Conservation (phyloP, 192 early-diverging fungal species). For the Cetraspora pellucida region DNA sequence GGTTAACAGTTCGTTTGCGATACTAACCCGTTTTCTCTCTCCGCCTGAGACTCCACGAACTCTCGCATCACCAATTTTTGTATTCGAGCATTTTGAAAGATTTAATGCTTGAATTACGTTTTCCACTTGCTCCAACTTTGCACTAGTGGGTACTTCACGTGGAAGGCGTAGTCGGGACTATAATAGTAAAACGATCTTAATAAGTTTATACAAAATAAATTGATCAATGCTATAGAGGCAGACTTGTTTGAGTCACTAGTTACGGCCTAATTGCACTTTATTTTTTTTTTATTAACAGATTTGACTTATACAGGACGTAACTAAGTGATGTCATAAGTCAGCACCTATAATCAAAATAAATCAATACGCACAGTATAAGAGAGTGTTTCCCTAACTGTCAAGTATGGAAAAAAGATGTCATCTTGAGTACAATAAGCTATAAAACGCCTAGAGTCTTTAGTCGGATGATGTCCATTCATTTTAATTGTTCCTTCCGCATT, state of each 20-base stretch:
- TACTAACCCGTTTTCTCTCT: slow-evolving; percentile 72
- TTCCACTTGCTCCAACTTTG: slow-evolving; percentile 52
- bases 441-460: slow-evolving; percentile 51
- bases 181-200: background rate
- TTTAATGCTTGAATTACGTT: slow-evolving; percentile 62
- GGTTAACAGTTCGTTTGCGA: slow-evolving; percentile 73
- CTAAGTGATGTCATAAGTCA: too few species aligned
- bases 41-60: slow-evolving; percentile 75
- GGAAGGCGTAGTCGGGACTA: slow-evolving; percentile 48
- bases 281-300: too few species aligned
- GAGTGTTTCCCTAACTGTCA: slow-evolving; percentile 81
- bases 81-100: slow-evolving; percentile 67
- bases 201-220: slow-evolving; percentile 34
- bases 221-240: slow-evolving; percentile 49
- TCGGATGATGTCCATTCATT: slow-evolving; percentile 9
- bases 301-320: too few species aligned
- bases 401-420: slow-evolving; percentile 53
- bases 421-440: slow-evolving; percentile 62
- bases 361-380: slow-evolving; percentile 52
- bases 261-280: too few species aligned
- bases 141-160: slow-evolving; percentile 41
- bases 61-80: slow-evolving; percentile 64
- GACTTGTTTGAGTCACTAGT: too few species aligned
- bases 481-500: slow-evolving; percentile 36
- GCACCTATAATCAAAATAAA: too few species aligned